Conservation (phyloP, 2,329 filamentous ascomycete genomes). For the Plectosphaerella sp. region DNA sequence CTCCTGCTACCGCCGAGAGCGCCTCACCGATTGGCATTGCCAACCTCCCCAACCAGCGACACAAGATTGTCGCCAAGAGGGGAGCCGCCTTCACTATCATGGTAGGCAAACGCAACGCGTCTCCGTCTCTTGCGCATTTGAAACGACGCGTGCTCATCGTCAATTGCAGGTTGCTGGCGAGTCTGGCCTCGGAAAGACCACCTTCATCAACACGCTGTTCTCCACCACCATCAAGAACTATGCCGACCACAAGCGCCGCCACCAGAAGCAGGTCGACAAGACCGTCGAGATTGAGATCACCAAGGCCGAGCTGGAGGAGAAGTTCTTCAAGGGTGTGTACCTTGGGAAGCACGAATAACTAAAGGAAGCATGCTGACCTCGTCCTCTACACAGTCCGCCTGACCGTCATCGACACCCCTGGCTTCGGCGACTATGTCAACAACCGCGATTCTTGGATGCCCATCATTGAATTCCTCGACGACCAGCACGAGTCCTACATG, state of each 20-base stretch:
- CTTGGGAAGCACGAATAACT: background rate
- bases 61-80: slow-evolving; percentile 74
- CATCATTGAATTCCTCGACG: slow-evolving; percentile 99
- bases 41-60: slow-evolving; percentile 69
- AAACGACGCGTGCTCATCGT: background rate
- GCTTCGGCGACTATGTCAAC: slow-evolving; percentile 99
- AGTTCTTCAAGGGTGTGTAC: slow-evolving; percentile 95
- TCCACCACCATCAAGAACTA: slow-evolving; percentile 99
- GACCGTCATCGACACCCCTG: slow-evolving; percentile 97
- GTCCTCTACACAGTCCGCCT: slow-evolving; percentile 67
- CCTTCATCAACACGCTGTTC: slow-evolving; percentile 99
- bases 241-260: slow-evolving; percentile 97
- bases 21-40: slow-evolving; percentile 69
- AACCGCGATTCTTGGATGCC: slow-evolving; percentile 99
- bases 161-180: slow-evolving; percentile 82
- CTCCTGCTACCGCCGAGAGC: slow-evolving; percentile 53
- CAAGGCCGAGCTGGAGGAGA: slow-evolving; percentile 99
- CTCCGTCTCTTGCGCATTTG: background rate
- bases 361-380: background rate
- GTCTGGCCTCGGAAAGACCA: slow-evolving; percentile 97
- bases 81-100: slow-evolving; percentile 99
- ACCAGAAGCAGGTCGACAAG: slow-evolving; percentile 99
- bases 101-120: slow-evolving; percentile 53
- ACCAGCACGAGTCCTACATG: slow-evolving; percentile 99
- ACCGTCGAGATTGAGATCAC: slow-evolving; percentile 99